Base-by-base conservation (phyloP, 208 protist species). In the Leishmania tropica region DNA sequence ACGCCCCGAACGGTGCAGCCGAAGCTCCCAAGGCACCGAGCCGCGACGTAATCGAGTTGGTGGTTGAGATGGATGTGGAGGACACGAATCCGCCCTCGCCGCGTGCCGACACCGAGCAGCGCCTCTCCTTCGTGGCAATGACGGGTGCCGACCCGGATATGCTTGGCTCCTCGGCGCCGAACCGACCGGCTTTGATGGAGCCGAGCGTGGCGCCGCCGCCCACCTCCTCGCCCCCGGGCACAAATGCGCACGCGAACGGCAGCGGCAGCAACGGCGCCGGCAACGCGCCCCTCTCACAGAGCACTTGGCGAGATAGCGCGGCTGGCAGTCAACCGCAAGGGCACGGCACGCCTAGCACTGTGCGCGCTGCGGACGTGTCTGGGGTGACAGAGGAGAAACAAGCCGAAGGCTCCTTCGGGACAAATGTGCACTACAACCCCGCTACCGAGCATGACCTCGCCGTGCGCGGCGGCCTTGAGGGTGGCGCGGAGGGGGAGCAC, bases 121-220 rank as follows among this genome's bases (percentile, higher is more conserved):
- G 74, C 1, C 71, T 79, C 8, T 86, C 85, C 60, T 80, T 67
- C 28, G 76, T 80, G 15, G 78, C 75, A 5, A 80, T 80, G 28
- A 68, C 73, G 45, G 79, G 74, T 48, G 78, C 81, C 11, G 81
- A 81, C 6, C 79, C 88, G 58, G 81, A 84, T 3, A 77, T 83
- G 84, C 45, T 67, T 15, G 80, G 81, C 48, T 82, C 85, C 45
- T 87, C 82, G 31, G 79, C 83, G 28, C 85, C 80, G 17, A 85
- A 84, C 40, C 82, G 85, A 10, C 85, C 85, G 6, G 81, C 85
- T 24, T 83, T 71, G 62, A 87, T 85, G 83, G 83, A 83, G 65
- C 83, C 58, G 35, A 80, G 82, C 40, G 53, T 71, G 17, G 54
- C 65, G 65, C 48, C 31, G 3, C 19, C 31, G 48, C 8, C 3